Conservation (phyloP, 208 protist species). For the Crithidia thermophila region DNA sequence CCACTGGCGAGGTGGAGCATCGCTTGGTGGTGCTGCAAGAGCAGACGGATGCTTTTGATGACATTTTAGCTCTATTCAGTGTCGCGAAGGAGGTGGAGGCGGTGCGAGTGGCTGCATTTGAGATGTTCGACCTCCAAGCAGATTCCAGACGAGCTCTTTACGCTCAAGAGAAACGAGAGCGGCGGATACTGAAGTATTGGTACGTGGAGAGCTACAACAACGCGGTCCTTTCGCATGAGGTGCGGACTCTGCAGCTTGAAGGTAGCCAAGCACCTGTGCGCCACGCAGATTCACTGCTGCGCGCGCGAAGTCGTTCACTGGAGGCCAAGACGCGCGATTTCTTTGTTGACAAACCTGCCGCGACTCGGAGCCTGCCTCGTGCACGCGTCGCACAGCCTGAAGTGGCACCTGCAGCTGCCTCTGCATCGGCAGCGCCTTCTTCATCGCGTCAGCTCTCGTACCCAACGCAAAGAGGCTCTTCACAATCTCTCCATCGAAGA, state of each 20-base stretch:
- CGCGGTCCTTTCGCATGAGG: slow-evolving; percentile 26
- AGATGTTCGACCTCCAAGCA: slow-evolving; percentile 50
- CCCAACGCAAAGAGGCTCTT: neutral
- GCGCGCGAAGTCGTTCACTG: slow-evolving; percentile 19
- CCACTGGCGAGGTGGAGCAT: slow-evolving; percentile 44
- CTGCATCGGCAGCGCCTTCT: neutral
- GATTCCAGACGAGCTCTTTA: slow-evolving; percentile 39
- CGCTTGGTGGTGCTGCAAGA: slow-evolving; percentile 42
- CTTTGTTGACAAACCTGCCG: neutral
- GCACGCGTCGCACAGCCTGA: no score
- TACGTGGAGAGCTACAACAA: slow-evolving; percentile 49
- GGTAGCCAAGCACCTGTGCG: neutral
- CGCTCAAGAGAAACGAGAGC: slow-evolving; percentile 52
- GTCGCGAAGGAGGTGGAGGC: slow-evolving; percentile 39
- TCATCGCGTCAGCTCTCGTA: slow-evolving; percentile 2
- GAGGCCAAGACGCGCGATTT: neutral
- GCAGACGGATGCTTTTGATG: slow-evolving; percentile 32
- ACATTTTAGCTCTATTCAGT: slow-evolving; percentile 34
- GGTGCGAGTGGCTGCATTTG: slow-evolving; percentile 49
- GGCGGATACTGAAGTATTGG: slow-evolving; percentile 43
- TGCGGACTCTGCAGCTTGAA: slow-evolving; percentile 27
- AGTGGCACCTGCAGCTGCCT: no score
- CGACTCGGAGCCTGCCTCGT: no score
- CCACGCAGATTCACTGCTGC: slow-evolving; percentile 7
- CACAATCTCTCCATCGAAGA: neutral